These are phyloP conservation scores for Bipolaris victoriae DNA, from an alignment of 2,329 filamentous ascomycete genomes.

Conservation along the genomic window DNA sequence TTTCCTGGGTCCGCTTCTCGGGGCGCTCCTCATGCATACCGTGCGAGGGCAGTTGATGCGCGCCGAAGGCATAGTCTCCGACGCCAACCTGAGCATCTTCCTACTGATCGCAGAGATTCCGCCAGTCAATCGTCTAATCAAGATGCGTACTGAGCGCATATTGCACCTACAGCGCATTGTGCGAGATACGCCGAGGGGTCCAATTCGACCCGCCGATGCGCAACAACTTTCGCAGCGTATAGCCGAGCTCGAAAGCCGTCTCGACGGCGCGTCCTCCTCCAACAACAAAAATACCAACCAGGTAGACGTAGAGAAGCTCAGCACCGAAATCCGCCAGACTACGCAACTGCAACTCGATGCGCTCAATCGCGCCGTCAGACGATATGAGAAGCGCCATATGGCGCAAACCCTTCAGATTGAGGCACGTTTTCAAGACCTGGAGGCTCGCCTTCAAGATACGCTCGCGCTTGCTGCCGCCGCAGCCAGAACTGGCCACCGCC, in stretches of 20 bases:
- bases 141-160: conserved; percentile 78
- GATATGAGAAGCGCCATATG: conserved; percentile 88
- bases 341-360: conserved; percentile 86
- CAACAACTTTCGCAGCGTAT: conserved; percentile 65
- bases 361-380: conserved; percentile 82
- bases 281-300: conserved; percentile 31
- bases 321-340: conserved; percentile 64
- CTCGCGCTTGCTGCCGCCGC: conserved; percentile 80
- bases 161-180: conserved; percentile 81
- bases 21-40: conserved; percentile 82
- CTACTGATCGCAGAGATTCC: conserved; percentile 84
- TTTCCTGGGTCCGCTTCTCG: conserved; percentile 76
- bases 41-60: conserved; percentile 83
- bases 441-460: conserved; percentile 75
- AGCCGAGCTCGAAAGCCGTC: conserved; percentile 69
- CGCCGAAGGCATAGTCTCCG: conserved; percentile 85
- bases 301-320: conserved; percentile 50
- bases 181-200: conserved; percentile 31
- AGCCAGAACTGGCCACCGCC: conserved; percentile 45
- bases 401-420: conserved; percentile 78
- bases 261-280: conserved; percentile 51
- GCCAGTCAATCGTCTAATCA: conserved; percentile 80
- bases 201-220: conserved; percentile 23
- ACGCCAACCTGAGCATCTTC: conserved; percentile 93
- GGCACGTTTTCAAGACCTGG: conserved; percentile 72